Evolutionary conservation across 2,329 filamentous ascomycete species (phyloP), one percentile per base, ranked within the genome.

Genomic region (Trichoderma citrinoviride): DNA sequence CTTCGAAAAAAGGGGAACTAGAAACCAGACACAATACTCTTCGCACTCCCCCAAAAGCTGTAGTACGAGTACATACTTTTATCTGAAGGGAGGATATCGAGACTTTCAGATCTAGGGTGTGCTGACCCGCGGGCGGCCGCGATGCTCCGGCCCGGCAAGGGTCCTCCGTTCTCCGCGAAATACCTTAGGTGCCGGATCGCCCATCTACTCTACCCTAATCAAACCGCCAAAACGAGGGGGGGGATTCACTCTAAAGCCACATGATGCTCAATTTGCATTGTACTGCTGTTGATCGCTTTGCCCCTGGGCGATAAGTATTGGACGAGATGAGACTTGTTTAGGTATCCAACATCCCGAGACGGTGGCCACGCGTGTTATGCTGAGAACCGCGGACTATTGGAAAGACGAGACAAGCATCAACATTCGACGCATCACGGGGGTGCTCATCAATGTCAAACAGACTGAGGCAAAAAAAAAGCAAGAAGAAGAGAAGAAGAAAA

Each of bases 261-360:
- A 61, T 41, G 46, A 52, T 5, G 49, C 55, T 57, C 55, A 21
- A 29, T 23, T 27, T 21, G n/a, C n/a, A 33, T 57, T 57, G 23
- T 57, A 37, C 54, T n/a, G 27, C 17, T 17, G 15, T 6, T 7
- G 10, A 33, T 33, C 7, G 29, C 1, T 19, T n/a, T n/a, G 6
- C 7, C 40, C 10, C 23, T 15, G 8, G n/a, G 12, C 12, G 46
- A 40, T 19, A 40, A 25, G 50, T 10, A 23, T 25, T 50, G 19
- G 46, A 33, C 33, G 57, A 23, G 27, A 41, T 61, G 58, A 61
- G 58, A 61, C 58, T 50, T 50, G 57, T 40, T 41, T 33, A 52
- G 57, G 57, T 44, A 61, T 61, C 47, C 3, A 50, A 44, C n/a
- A 12, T 43, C 47, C 57, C 57, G 57, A 53, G 57, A 61, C 57